These are phyloP conservation scores for Botryotinia calthae DNA, from an alignment of 2,329 filamentous ascomycete species.

Conservation along the genomic window DNA sequence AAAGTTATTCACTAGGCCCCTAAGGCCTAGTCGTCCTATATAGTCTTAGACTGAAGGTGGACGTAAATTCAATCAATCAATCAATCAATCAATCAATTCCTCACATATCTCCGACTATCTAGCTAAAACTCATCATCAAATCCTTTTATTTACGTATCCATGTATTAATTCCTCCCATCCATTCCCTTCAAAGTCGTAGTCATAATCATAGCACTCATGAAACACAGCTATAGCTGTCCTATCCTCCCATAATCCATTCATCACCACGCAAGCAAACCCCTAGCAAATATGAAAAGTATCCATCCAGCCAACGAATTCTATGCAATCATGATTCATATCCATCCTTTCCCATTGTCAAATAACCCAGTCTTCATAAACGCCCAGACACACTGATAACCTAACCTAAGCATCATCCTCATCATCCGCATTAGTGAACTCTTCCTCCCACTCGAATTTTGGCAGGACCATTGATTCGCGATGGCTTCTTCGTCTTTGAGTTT, in stretches of 20 bases:
- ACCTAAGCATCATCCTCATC: neutral
- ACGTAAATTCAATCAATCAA: too few relatives aligned
- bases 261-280: too few relatives aligned
- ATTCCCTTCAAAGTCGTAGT: too few relatives aligned
- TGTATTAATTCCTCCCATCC: neutral
- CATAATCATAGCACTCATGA: too few relatives aligned
- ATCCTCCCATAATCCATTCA: too few relatives aligned
- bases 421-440: neutral
- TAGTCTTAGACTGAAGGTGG: too few relatives aligned
- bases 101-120: neutral
- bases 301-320: too few relatives aligned
- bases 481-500: neutral
- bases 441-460: conserved; percentile 4
- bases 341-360: neutral
- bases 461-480: neutral
- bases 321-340: neutral
- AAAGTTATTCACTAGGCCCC: too few relatives aligned
- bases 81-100: too few relatives aligned
- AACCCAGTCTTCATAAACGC: neutral
- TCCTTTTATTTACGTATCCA: neutral
- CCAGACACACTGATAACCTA: neutral
- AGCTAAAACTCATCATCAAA: neutral
- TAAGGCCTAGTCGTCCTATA: too few relatives aligned
- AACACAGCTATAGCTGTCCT: too few relatives aligned
- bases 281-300: too few relatives aligned